Conservation (phyloP, 305 asterid species). For the Euphrasia arctica region DNA sequence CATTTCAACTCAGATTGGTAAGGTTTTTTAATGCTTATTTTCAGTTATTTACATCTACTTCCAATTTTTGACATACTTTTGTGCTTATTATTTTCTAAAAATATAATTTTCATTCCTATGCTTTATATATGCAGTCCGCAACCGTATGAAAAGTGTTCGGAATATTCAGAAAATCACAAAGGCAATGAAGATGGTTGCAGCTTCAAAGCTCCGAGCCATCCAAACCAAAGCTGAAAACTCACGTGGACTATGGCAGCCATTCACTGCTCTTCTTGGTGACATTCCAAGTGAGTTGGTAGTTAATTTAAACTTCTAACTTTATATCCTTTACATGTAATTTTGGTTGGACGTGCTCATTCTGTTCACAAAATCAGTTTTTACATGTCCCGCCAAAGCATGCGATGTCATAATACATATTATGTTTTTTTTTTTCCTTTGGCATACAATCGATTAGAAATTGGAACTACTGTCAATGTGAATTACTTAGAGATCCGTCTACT, state of each 20-base stretch:
- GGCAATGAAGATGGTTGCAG: conserved; percentile 99
- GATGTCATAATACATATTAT: too few species aligned
- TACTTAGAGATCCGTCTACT: neutral
- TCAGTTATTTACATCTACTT: neutral
- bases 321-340: neutral
- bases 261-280: conserved; percentile 97
- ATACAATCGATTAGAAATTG: too few species aligned
- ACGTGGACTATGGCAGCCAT: conserved; percentile 98
- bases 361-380: too few species aligned
- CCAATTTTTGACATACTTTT: neutral
- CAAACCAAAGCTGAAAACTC: conserved; percentile 87
- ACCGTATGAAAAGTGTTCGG: conserved; percentile 80
- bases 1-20: conserved; percentile 82
- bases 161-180: conserved; percentile 90
- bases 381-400: too few species aligned
- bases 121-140: conserved; percentile 37
- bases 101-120: conserved; percentile 14
- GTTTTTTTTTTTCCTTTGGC: too few species aligned
- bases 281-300: conserved; percentile 62
- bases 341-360: too few species aligned
- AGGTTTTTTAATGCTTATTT: conserved; percentile 13
- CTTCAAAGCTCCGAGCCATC: conserved; percentile 87
- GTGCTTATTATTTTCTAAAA: conserved; percentile 16
- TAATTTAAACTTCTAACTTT: neutral
- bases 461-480: neutral